phyloP scores from a whole-genome alignment of 345 rosid genomes.

The Anacardium occidentale region DNA sequence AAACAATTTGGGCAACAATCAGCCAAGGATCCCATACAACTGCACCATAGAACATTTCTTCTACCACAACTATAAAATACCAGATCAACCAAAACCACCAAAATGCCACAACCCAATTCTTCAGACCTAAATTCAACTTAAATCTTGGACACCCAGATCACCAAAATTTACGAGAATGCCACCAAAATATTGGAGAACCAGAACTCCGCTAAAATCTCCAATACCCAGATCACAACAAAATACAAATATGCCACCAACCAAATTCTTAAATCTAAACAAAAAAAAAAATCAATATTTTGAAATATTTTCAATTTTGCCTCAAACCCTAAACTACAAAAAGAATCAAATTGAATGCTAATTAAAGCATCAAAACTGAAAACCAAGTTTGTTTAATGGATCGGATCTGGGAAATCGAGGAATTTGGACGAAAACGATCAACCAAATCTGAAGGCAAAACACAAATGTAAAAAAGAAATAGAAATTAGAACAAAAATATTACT shows the following conservation, averaged over 20 bases:
- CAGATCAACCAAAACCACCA: slow-evolving; percentile 12
- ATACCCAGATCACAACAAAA: slow-evolving; percentile 9
- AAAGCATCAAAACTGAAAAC: slow-evolving; percentile 10
- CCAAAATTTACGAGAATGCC: too few species aligned
- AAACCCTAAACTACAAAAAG: slow-evolving; percentile 2
- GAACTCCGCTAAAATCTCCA: neutral
- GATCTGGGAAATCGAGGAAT: slow-evolving; percentile 28
- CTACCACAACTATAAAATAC: slow-evolving; percentile 5
- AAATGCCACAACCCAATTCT: neutral
- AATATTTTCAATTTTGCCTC: neutral
- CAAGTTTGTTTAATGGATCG: slow-evolving; percentile 2
- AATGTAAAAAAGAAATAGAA: neutral
- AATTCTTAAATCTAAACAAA: neutral
- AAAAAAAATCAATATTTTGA: neutral
- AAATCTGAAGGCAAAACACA: slow-evolving; percentile 1
- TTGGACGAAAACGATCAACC: neutral
- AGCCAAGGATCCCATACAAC: slow-evolving; percentile 97
- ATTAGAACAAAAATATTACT: neutral
- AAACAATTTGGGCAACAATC: slow-evolving; percentile 80
- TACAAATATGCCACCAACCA: neutral
- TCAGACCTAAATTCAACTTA: too few species aligned
- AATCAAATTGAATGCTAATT: slow-evolving; percentile 2
- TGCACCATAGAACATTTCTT: slow-evolving; percentile 91
- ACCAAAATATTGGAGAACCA: neutral
- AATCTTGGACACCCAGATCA: too few species aligned